Evolutionary conservation across 2,329 filamentous ascomycete genomes (phyloP).

Genomic region (Chrysosporium queenslandicum): DNA sequence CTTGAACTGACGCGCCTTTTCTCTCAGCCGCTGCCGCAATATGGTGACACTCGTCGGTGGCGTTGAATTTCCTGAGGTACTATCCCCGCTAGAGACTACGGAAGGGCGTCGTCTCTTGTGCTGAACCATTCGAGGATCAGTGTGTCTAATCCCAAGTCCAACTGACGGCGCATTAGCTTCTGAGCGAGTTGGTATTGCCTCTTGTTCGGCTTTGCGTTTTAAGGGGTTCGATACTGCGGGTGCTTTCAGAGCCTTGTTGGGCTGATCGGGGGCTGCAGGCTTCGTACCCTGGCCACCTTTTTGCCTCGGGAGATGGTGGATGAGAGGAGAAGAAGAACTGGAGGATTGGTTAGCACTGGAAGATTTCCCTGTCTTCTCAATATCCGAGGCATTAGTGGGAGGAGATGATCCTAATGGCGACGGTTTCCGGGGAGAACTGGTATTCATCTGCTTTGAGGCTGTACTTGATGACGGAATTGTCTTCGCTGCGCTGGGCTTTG

Average conservation of each 20-base stretch:
- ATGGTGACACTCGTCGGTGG: slow-evolving; percentile 31
- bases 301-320: slow-evolving; percentile 30
- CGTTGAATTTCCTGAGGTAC: slow-evolving; percentile 33
- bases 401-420: slow-evolving; percentile 53
- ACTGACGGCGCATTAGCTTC: slow-evolving; percentile 18
- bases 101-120: slow-evolving; percentile 33
- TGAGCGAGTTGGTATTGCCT: neutral
- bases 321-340: slow-evolving; percentile 39
- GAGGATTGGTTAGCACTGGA: slow-evolving; percentile 36
- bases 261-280: slow-evolving; percentile 18
- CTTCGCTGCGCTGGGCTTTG: slow-evolving; percentile 21
- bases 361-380: slow-evolving; percentile 38
- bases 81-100: slow-evolving; percentile 32
- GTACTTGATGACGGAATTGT: slow-evolving; percentile 29
- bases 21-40: slow-evolving; percentile 31
- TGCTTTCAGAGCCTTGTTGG: slow-evolving; percentile 23
- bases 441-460: slow-evolving; percentile 31
- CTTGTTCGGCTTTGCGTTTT: slow-evolving; percentile 32
- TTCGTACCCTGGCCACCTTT: slow-evolving; percentile 18
- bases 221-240: slow-evolving; percentile 28
- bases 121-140: slow-evolving; percentile 28
- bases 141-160: slow-evolving; percentile 19
- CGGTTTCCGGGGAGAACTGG: slow-evolving; percentile 50
- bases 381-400: slow-evolving; percentile 51
- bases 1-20: slow-evolving; percentile 44